Evolutionary conservation across 129 eudicot species (phyloP).

Genomic region (Pulicaria dysenterica): DNA sequence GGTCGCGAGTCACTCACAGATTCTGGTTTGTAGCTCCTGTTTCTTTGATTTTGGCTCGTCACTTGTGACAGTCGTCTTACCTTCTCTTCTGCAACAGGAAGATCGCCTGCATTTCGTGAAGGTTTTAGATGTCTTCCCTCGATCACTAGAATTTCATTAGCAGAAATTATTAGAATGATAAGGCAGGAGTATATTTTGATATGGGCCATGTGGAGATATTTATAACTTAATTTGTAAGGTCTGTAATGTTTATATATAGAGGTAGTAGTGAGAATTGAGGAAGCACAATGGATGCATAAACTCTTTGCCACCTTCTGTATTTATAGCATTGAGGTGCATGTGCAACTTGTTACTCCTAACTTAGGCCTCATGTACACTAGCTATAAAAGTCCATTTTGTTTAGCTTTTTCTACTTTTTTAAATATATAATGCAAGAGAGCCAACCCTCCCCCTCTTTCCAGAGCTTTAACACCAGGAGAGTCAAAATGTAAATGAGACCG

Average conservation of each 20-base stretch:
- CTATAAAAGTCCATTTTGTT: too few relatives aligned
- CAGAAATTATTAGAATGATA: constrained; percentile 31
- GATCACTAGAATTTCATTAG: constrained; percentile 27
- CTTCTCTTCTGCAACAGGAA: constrained; percentile 22
- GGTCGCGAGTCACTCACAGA: constrained; percentile 36
- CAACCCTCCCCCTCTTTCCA: too few relatives aligned
- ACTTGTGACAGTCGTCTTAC: constrained; percentile 8
- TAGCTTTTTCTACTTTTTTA: too few relatives aligned
- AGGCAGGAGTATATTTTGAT: constrained; percentile 21
- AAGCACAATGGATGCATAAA: constrained; percentile 36
- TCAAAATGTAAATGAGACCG: too few relatives aligned
- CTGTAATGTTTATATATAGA: background rate
- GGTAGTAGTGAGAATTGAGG: constrained; percentile 15
- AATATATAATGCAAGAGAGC: too few relatives aligned
- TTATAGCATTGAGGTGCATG: constrained; percentile 42
- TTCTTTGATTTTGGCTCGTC: constrained; percentile 16
- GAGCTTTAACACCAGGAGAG: too few relatives aligned
- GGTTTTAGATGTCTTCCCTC: constrained; percentile 46
- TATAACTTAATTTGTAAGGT: background rate
- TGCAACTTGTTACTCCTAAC: constrained; percentile 21
- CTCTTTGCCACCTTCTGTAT: constrained; percentile 43
- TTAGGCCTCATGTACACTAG: too few relatives aligned
- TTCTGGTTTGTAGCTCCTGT: constrained; percentile 18
- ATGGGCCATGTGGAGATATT: constrained; percentile 36
- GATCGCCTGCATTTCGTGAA: background rate